phyloP scores from a whole-genome alignment of 306 rosid genomes.

The Crataegus laevigata region DNA sequence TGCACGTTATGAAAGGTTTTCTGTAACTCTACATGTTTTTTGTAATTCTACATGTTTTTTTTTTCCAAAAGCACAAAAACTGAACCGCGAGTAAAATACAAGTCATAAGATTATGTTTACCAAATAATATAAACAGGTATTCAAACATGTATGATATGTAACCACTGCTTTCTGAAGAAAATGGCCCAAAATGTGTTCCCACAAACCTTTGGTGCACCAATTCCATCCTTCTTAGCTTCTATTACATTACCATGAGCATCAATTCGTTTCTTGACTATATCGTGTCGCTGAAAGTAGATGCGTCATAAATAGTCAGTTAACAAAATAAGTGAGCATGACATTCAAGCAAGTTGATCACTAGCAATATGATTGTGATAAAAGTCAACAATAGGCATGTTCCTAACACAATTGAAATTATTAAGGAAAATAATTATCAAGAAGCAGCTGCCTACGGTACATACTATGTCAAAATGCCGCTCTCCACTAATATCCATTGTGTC shows the following conservation, averaged over 20 bases:
- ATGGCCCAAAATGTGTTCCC: background rate
- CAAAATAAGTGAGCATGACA: constrained; percentile 5
- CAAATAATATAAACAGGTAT: background rate
- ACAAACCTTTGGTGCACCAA: constrained; percentile 92
- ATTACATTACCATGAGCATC: constrained; percentile 60
- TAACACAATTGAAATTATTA: background rate
- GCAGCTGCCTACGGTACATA: constrained; percentile 30
- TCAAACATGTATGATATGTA: background rate
- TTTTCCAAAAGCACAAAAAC: background rate
- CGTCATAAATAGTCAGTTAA: constrained; percentile 3
- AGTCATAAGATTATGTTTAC: background rate
- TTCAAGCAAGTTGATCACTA: background rate
- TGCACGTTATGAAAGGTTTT: background rate
- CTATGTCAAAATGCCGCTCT: constrained; percentile 85
- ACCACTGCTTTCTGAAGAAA: constrained; percentile 1
- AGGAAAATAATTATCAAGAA: constrained; percentile 3
- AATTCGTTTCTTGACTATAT: constrained; percentile 73
- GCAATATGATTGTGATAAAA: constrained; percentile 1
- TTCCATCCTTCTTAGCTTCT: constrained; percentile 66
- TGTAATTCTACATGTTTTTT: background rate
- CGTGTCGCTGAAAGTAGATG: constrained; percentile 60
- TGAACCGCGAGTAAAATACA: background rate
- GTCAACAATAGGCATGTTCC: background rate
- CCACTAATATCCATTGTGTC: constrained; percentile 89
- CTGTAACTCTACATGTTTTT: background rate